phyloP scores from a whole-genome alignment of 768 basidiomycete species.

The Boletus eberwhitei region DNA sequence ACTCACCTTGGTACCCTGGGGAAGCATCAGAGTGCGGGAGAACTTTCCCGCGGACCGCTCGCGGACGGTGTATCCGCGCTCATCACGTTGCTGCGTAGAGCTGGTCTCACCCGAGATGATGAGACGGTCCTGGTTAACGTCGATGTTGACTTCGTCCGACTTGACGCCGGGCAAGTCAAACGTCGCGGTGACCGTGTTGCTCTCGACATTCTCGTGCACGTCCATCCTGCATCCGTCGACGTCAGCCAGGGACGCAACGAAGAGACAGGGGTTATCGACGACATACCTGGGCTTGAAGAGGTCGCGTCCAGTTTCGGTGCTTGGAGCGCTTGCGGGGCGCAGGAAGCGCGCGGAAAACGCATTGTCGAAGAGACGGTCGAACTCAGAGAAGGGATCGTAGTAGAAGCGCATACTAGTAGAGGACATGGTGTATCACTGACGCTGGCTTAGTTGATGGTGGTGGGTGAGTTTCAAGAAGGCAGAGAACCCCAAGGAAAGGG shows the following conservation, averaged over 20 bases:
- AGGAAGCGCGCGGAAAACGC: constrained; percentile 28
- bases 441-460: not conserved
- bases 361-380: constrained; percentile 46
- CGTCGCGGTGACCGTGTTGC: constrained; percentile 48
- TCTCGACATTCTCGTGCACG: constrained; percentile 46
- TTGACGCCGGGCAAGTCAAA: constrained; percentile 58
- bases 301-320: constrained; percentile 12
- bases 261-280: not conserved
- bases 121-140: constrained; percentile 48
- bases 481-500: too few species aligned
- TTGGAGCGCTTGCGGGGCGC: constrained; percentile 7
- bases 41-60: constrained; percentile 51
- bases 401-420: constrained; percentile 20
- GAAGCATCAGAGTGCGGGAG: constrained; percentile 45
- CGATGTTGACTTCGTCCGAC: constrained; percentile 50
- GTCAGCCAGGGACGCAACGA: not conserved
- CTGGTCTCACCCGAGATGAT: constrained; percentile 49
- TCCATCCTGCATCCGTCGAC: constrained; percentile 44
- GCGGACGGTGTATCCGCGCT: constrained; percentile 33
- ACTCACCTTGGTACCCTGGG: constrained; percentile 46
- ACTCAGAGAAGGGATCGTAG: constrained; percentile 41
- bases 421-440: constrained; percentile 19
- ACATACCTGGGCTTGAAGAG: constrained; percentile 33
- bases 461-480: not conserved
- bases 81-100: constrained; percentile 32